Evolutionary conservation across 495 filamentous ascomycete genomes (phyloP), one percentile per base, ranked within the genome.

Genomic region (Penicillium roqueforti): DNA sequence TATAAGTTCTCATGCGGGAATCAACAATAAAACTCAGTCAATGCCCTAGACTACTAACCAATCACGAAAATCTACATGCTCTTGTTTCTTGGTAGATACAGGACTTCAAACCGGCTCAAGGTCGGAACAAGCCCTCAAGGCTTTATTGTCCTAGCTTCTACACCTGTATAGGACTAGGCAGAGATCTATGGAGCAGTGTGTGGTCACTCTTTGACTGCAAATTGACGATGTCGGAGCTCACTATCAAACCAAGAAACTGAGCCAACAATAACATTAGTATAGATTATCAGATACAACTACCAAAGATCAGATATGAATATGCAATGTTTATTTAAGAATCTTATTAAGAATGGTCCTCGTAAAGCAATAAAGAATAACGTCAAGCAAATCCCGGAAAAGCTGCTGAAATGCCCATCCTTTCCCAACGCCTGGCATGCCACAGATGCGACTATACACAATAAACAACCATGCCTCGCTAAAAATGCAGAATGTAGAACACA

Each of bases 381-480:
- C 14, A 44, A n/a, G 11, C 8, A 16, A 31, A 52, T 18, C 20
- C 14, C 29, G 6, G 23, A 42, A 42, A 40, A 18, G 16, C 6
- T 46, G 23, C 10, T 31, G 25, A 40, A n/a, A 44, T 52, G 28
- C 49, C 25, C 25, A 51, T 36, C 19, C 26, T 34, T 49, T 37
- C 28, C 50, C 29, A 52, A 52, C 50, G 50, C 50, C 50, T 10
- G 36, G 39, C 39, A 36, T 16, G n/a, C 14, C 39, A 44, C 32
- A 29, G 23, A 36, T 52, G 50, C 50, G 40, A 14, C 45, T 46
- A 58, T 59, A 47, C 51, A 58, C 53, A 55, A 38, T 47, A 51
- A 6, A 47, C 16, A 58, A 43, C 28, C 26, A 55, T 58, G 49
- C 39, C 47, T 56, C 34, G 42, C 51, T 58, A 61, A 36, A 56